Evolutionary conservation across 495 filamentous ascomycete genomes (phyloP).

Genomic region (Penicillium coffeae): DNA sequence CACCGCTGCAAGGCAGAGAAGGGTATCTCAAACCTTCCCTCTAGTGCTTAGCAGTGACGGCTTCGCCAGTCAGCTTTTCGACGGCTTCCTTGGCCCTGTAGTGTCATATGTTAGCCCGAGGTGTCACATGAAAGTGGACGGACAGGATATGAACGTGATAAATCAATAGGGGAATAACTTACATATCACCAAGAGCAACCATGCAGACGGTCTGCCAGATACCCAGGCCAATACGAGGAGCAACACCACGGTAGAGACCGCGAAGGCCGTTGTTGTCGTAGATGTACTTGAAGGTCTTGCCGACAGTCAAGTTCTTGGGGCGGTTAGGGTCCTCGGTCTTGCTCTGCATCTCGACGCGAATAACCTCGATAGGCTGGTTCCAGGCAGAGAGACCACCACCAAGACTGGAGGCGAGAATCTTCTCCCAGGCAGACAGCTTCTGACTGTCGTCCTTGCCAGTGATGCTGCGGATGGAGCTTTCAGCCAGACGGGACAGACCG

Average conservation of each 20-base stretch:
- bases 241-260: slow-evolving; percentile 93
- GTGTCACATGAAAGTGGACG: slow-evolving; percentile 22
- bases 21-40: slow-evolving; percentile 52
- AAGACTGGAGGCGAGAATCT: slow-evolving; percentile 80
- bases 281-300: slow-evolving; percentile 88
- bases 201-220: slow-evolving; percentile 99
- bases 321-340: slow-evolving; percentile 97
- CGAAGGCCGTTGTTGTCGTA: slow-evolving; percentile 83
- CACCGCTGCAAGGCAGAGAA: slow-evolving; percentile 34
- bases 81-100: slow-evolving; percentile 93
- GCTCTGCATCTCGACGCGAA: slow-evolving; percentile 99
- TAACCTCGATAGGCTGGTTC: slow-evolving; percentile 99
- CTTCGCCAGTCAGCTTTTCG: slow-evolving; percentile 92
- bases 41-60: slow-evolving; percentile 97
- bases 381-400: slow-evolving; percentile 94
- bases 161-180: slow-evolving; percentile 38
- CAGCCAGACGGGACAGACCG: slow-evolving; percentile 84
- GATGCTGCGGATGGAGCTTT: slow-evolving; percentile 75
- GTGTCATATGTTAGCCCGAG: slow-evolving; percentile 36
- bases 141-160: background rate
- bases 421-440: slow-evolving; percentile 75
- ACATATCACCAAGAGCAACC: slow-evolving; percentile 99
- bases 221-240: slow-evolving; percentile 88
- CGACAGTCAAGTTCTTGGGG: slow-evolving; percentile 96
- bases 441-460: slow-evolving; percentile 77